Evolutionary conservation across 805 yeast genomes (phyloP).

Genomic region (Scheffersomyces ergatensis): DNA sequence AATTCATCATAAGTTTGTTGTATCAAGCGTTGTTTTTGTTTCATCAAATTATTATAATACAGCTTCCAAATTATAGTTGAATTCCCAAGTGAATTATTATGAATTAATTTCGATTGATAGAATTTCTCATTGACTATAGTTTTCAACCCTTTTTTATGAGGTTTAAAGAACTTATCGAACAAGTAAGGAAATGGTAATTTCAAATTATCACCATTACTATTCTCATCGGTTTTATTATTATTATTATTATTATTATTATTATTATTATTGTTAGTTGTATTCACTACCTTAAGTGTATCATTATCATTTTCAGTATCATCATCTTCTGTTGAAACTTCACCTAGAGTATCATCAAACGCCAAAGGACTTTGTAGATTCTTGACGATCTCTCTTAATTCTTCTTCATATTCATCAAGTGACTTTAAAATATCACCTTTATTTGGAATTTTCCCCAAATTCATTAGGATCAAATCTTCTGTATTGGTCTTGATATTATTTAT

Average conservation of each 20-base stretch:
- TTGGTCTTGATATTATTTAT: conserved; percentile 28
- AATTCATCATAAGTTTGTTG: conserved; percentile 24
- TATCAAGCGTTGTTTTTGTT: conserved; percentile 22
- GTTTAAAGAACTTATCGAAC: conserved; percentile 7
- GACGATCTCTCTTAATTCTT: conserved; percentile 27
- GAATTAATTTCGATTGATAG: conserved; percentile 25
- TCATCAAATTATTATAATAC: conserved; percentile 21
- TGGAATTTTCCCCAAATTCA: conserved; percentile 8
- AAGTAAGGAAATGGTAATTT: conserved; percentile 10
- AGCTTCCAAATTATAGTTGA: conserved; percentile 34
- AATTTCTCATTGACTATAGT: conserved; percentile 24
- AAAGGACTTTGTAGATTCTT: conserved; percentile 32
- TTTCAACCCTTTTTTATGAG: conserved; percentile 19
- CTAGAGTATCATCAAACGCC: conserved; percentile 26
- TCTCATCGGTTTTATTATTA: background rate
- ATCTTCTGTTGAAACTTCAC: conserved; percentile 5
- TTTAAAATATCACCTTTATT: conserved; percentile 14
- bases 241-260: conserved; percentile 1
- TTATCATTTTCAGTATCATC: conserved; percentile 1
- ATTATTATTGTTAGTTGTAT: background rate
- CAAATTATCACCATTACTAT: conserved; percentile 3
- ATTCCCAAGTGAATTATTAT: conserved; percentile 17
- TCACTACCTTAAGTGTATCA: background rate
- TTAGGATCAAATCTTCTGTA: conserved; percentile 27
- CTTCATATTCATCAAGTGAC: conserved; percentile 24